Evolutionary conservation across 192 early-diverging fungal genomes (phyloP), one percentile per base, ranked within the genome.

Genomic region (Rhizophlyctis rosea): DNA sequence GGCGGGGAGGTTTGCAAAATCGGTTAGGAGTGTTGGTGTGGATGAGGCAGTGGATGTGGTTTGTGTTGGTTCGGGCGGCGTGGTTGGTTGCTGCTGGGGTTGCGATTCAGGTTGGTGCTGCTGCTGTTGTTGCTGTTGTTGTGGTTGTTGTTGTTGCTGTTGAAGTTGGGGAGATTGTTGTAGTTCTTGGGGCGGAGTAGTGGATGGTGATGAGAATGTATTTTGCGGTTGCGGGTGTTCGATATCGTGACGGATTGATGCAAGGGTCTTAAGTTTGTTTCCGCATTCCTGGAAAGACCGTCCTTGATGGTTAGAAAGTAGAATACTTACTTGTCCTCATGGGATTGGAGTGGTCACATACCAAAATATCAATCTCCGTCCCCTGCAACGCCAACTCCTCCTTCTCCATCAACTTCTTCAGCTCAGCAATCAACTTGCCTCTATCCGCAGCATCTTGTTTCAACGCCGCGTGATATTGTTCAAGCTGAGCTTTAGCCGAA

Each of bases 361-460:
- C 39, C 39, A 13, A 18, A 13, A 44, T 44, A 44, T 7, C 18
- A 7, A 18, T 18, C 18, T 44, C 9, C 18, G 39, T 44, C 9
- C 39, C 39, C 7, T 18, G 7, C 9, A 44, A 13, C 9, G 7
- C 7, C 18, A 44, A 44, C 39, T 44, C 39, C 39, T 54, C 16
- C 52, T 54, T 54, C 14, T 14, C 24, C 16, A 69, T 69, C 61
- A 60, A 64, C 25, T 54, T 69, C 47, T 39, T 63, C 39, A 69
- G 50, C 21, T 67, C 55, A 9, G 35, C 53, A 39, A 69, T 58
- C n/a, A 69, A 30, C 23, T 57, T 39, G 16, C 55, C 39, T 21
- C 68, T 57, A 31, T 55, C 68, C 24, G 32, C 36, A 2, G 63
- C 34, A 49, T 69, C 68, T 24, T 16, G 27, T 16, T 35, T 49